Percentiles rank a stretch among this genome's conserved stretches.
Conservation (phyloP, 306 rosid species). For the Malus sylvestris region DNA sequence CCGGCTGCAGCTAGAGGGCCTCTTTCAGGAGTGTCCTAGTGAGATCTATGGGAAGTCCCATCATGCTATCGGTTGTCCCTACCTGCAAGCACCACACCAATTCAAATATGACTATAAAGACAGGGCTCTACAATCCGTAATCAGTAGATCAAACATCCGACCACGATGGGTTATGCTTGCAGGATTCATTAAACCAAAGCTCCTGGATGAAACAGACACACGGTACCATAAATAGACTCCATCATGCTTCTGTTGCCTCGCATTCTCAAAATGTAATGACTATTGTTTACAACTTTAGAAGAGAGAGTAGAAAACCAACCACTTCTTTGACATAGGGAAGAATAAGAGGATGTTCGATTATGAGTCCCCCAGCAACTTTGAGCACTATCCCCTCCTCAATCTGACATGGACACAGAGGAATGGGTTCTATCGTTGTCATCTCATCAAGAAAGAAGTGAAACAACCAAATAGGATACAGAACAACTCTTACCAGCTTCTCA, state of each 20-base stretch:
- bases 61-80: conserved; percentile 92
- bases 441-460: conserved; percentile 2
- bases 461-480: conserved; percentile 12
- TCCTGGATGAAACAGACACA: background rate
- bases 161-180: background rate
- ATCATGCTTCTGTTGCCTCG: background rate
- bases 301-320: conserved; percentile 54
- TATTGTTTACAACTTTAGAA: conserved; percentile 1
- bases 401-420: conserved; percentile 24
- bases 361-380: conserved; percentile 84
- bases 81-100: conserved; percentile 47
- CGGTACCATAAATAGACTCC: background rate
- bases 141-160: background rate
- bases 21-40: conserved; percentile 70
- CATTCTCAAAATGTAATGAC: background rate
- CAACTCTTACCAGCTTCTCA: conserved; percentile 67
- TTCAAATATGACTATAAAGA: conserved; percentile 1
- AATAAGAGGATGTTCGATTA: conserved; percentile 85
- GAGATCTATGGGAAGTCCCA: conserved; percentile 85
- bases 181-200: background rate
- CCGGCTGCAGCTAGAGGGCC: conserved; percentile 33
- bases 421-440: background rate
- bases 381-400: conserved; percentile 84
- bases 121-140: background rate
- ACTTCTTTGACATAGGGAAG: conserved; percentile 74